A percentile compares a stretch with the other conserved stretches of the same genome.
phyloP scores from a whole-genome alignment of 495 filamentous ascomycete genomes.

The Aspergillus sparsus region DNA sequence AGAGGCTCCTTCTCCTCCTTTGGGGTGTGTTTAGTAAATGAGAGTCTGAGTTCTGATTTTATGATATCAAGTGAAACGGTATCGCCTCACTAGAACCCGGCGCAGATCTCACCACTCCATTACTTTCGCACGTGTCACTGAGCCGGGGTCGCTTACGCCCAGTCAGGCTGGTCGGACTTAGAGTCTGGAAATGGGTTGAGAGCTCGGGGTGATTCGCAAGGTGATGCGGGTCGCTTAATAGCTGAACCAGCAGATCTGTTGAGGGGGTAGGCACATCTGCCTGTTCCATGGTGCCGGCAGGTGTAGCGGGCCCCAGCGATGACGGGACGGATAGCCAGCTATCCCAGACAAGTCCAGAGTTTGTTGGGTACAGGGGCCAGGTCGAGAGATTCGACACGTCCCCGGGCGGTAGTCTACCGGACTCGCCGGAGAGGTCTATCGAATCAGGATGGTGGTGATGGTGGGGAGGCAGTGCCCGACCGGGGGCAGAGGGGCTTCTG shows the following conservation, averaged over 20 bases:
- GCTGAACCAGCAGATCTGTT: background rate
- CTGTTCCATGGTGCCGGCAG: background rate
- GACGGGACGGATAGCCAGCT: slow-evolving; percentile 5
- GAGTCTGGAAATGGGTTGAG: background rate
- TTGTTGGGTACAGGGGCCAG: background rate
- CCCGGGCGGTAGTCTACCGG: background rate
- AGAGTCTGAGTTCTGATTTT: background rate
- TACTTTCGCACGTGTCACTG: background rate
- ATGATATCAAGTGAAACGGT: slow-evolving; percentile 2
- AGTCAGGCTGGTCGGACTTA: background rate
- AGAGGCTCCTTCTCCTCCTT: background rate
- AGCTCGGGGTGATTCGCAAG: background rate
- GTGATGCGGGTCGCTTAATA: background rate
- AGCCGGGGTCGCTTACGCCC: background rate
- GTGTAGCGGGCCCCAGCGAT: background rate
- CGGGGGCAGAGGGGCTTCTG: background rate
- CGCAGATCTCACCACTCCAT: background rate
- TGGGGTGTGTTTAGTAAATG: background rate
- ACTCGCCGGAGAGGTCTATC: background rate
- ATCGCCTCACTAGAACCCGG: background rate
- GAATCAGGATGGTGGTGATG: background rate
- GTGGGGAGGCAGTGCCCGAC: background rate
- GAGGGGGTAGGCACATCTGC: background rate
- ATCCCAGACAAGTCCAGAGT: slow-evolving; percentile 1
- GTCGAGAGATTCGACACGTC: background rate